Conservation (phyloP, 2,329 filamentous ascomycete genomes). For the Aspergillus sp. region DNA sequence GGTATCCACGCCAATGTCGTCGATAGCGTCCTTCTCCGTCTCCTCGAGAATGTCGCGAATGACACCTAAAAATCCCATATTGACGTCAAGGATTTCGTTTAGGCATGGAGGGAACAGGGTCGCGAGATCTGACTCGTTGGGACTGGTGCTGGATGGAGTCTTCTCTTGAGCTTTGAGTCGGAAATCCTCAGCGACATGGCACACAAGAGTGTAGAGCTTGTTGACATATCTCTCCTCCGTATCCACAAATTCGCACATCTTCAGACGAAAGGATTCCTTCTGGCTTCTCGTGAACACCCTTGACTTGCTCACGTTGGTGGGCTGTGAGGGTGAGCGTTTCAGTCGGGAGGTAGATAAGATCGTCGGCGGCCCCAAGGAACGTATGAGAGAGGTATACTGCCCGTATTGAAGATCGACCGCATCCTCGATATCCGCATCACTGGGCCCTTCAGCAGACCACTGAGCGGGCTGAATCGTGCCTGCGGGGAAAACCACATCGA, state of each 20-base stretch:
- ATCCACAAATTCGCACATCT: conserved; percentile 85
- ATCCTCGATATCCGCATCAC: conserved; percentile 45
- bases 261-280: conserved; percentile 79
- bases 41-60: conserved; percentile 75
- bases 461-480: conserved; percentile 67
- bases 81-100: conserved; percentile 76
- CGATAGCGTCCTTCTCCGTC: conserved; percentile 75
- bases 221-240: conserved; percentile 92
- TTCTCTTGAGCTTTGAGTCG: conserved; percentile 64
- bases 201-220: conserved; percentile 80
- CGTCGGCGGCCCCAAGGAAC: conserved; percentile 75
- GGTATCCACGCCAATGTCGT: conserved; percentile 66
- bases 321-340: conserved; percentile 81
- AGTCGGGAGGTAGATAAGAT: conserved; percentile 84
- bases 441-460: conserved; percentile 59
- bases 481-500: conserved; percentile 81
- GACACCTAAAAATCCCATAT: conserved; percentile 74
- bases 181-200: conserved; percentile 77
- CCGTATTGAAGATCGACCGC: conserved; percentile 61
- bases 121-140: conserved; percentile 68
- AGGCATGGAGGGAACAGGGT: conserved; percentile 79
- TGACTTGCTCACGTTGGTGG: conserved; percentile 73
- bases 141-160: conserved; percentile 62
- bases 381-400: conserved; percentile 71
- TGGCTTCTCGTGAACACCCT: conserved; percentile 76